Conservation (phyloP, 1,284 basidiomycete species). For the Macrocystidia cucumis region DNA sequence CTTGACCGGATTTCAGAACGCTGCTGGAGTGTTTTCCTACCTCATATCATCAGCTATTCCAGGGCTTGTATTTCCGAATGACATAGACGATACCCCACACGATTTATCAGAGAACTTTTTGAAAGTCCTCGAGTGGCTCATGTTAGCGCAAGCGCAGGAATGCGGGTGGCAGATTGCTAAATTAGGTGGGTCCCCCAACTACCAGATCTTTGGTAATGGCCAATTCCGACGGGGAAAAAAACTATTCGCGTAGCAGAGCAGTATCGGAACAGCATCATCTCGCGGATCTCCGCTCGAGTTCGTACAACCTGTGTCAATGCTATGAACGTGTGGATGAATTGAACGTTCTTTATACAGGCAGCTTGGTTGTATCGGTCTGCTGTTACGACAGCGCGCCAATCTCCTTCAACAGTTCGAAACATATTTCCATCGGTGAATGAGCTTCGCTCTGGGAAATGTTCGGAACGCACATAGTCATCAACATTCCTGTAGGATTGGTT, state of each 20-base stretch:
- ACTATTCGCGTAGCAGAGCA: constrained; percentile 37
- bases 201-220: not conserved
- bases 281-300: constrained; percentile 78
- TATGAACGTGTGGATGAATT: constrained; percentile 1
- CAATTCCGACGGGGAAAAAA: constrained; percentile 6
- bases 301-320: constrained; percentile 4
- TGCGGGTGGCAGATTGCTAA: constrained; percentile 95
- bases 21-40: constrained; percentile 72
- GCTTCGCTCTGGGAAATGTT: too few species aligned
- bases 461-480: too few species aligned
- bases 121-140: constrained; percentile 64
- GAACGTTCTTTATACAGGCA: constrained; percentile 30
- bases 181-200: constrained; percentile 44
- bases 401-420: constrained; percentile 35
- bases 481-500: constrained; percentile 82
- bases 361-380: constrained; percentile 64
- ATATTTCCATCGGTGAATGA: constrained; percentile 43
- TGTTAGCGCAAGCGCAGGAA: constrained; percentile 95
- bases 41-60: constrained; percentile 54
- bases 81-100: constrained; percentile 43
- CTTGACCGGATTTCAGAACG: constrained; percentile 39
- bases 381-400: constrained; percentile 41
- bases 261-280: constrained; percentile 80
- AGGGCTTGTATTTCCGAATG: constrained; percentile 40
- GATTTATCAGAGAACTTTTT: constrained; percentile 67